Conservation (phyloP, 768 basidiomycete genomes). For the Lactarius indigo region DNA sequence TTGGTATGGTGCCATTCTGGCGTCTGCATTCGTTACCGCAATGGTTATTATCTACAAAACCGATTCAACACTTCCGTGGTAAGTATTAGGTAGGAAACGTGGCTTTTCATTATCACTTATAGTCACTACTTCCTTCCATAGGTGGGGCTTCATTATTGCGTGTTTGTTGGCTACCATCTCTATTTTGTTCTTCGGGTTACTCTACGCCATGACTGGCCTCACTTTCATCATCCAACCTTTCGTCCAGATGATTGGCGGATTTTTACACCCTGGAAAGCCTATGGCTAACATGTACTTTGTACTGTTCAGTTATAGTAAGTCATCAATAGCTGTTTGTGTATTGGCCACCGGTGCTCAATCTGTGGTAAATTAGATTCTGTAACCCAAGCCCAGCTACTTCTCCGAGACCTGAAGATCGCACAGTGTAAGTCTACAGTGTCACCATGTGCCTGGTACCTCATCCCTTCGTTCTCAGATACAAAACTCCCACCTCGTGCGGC, state of each 20-base stretch:
- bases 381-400: constrained; percentile 41
- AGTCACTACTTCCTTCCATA: background rate
- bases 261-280: constrained; percentile 34
- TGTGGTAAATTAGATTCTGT: constrained; percentile 35
- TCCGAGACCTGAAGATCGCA: constrained; percentile 48
- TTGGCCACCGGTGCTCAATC: background rate
- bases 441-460: background rate
- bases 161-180: constrained; percentile 42
- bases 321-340: background rate
- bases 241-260: constrained; percentile 44
- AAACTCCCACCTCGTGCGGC: constrained; percentile 49
- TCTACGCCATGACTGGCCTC: constrained; percentile 47
- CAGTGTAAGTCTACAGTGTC: constrained; percentile 34
- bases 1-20: constrained; percentile 34
- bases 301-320: constrained; percentile 45
- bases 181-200: constrained; percentile 44
- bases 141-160: constrained; percentile 49
- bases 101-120: background rate
- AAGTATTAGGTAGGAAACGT: constrained; percentile 2
- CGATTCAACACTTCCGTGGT: constrained; percentile 50
- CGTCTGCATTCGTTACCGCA: constrained; percentile 33
- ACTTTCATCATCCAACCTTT: constrained; percentile 47
- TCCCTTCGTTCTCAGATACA: constrained; percentile 29
- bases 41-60: constrained; percentile 46
- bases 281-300: constrained; percentile 40